Evolutionary conservation across 2,329 filamentous ascomycete species (phyloP).

Genomic region (Escovopsis sp.): DNA sequence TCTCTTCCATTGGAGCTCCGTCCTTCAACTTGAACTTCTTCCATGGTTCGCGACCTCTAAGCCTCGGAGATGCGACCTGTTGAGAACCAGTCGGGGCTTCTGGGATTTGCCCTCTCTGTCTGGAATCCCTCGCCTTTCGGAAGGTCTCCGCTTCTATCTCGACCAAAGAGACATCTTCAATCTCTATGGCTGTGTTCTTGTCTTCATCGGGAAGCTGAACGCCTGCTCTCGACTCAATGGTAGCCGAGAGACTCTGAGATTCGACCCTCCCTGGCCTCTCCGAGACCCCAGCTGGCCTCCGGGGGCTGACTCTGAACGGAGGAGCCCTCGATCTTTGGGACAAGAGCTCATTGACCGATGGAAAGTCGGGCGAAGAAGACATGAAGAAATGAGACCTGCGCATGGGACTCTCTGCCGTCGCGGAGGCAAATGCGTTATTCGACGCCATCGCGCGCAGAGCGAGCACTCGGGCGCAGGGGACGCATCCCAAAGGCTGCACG

Average conservation of each 20-base stretch:
- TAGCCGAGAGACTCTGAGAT: background rate
- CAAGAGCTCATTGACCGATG: slow-evolving; percentile 34
- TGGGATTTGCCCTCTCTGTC: too few species aligned
- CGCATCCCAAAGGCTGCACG: slow-evolving; percentile 25
- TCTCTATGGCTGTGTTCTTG: slow-evolving; percentile 6
- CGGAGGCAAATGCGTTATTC: slow-evolving; percentile 18
- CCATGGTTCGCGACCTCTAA: slow-evolving; percentile 17
- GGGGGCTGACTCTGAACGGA: slow-evolving; percentile 21
- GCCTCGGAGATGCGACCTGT: slow-evolving; percentile 4
- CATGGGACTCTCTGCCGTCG: slow-evolving; percentile 17
- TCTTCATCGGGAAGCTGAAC: background rate
- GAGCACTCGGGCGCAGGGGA: slow-evolving; percentile 27
- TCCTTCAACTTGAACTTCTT: slow-evolving; percentile 20
- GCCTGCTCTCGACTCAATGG: background rate
- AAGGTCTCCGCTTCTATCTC: slow-evolving; percentile 9
- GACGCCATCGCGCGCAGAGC: slow-evolving; percentile 18
- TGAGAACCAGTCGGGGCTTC: too few species aligned
- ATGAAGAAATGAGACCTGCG: slow-evolving; percentile 15
- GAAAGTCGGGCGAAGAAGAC: slow-evolving; percentile 42
- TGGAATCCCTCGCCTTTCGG: slow-evolving; percentile 7
- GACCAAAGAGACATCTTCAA: slow-evolving; percentile 7
- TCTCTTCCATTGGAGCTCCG: background rate
- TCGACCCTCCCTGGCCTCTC: slow-evolving; percentile 3
- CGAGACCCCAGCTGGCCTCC: slow-evolving; percentile 21
- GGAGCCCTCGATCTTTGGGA: slow-evolving; percentile 20